Percentiles rank a stretch among this genome's conserved stretches.
Conservation (phyloP, 2,329 filamentous ascomycete species). For the Xylaria sp. region DNA sequence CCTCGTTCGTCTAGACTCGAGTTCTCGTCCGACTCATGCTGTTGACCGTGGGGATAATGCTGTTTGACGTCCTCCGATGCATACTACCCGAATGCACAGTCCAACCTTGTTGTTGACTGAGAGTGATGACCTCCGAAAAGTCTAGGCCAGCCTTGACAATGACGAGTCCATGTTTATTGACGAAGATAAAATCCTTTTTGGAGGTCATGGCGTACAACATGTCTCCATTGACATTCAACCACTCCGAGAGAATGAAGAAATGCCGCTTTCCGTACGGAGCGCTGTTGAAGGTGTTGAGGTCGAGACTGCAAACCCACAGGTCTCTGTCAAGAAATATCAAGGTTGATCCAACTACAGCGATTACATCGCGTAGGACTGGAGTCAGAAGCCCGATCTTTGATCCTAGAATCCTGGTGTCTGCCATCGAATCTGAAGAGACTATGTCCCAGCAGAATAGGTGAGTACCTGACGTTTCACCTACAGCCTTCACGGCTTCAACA, state of each 20-base stretch:
- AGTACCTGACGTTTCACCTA: slow-evolving; percentile 22
- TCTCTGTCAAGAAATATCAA: slow-evolving; percentile 34
- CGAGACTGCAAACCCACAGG: slow-evolving; percentile 36
- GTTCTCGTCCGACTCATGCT: slow-evolving; percentile 20
- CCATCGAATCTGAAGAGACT: slow-evolving; percentile 17
- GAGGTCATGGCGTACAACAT: slow-evolving; percentile 32
- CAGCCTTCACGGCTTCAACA: slow-evolving; percentile 25
- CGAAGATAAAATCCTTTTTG: slow-evolving; percentile 34
- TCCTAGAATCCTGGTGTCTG: slow-evolving; percentile 18
- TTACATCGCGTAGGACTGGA: slow-evolving; percentile 23
- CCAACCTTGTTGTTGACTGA: slow-evolving; percentile 31
- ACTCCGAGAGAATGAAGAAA: slow-evolving; percentile 37
- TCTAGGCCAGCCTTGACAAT: slow-evolving; percentile 31
- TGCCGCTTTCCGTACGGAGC: slow-evolving; percentile 35
- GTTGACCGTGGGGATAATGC: slow-evolving; percentile 25
- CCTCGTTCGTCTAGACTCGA: slow-evolving; percentile 20
- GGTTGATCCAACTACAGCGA: slow-evolving; percentile 33
- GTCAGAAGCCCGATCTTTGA: slow-evolving; percentile 26
- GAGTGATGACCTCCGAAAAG: slow-evolving; percentile 35
- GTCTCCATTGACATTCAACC: slow-evolving; percentile 34
- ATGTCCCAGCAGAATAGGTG: slow-evolving; percentile 29
- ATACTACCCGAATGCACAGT: slow-evolving; percentile 35
- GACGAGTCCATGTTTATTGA: slow-evolving; percentile 30
- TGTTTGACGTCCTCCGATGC: slow-evolving; percentile 33
- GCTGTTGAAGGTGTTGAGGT: slow-evolving; percentile 30